Conservation (phyloP, 805 yeast species). For the Dipodascus geniculatus region DNA sequence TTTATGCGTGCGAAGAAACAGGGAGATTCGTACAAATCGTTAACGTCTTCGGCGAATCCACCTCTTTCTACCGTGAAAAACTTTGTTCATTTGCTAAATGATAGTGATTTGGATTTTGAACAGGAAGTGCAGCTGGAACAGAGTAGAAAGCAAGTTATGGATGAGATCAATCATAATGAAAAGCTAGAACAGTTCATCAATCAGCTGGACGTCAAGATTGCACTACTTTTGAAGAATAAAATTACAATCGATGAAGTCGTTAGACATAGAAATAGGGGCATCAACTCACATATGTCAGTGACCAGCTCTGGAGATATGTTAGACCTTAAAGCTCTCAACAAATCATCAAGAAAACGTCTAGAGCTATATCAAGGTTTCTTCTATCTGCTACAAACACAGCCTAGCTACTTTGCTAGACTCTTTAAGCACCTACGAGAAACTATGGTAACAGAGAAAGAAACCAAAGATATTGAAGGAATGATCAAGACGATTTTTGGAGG, state of each 20-base stretch:
- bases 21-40: constrained; percentile 59
- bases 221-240: constrained; percentile 66
- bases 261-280: constrained; percentile 30
- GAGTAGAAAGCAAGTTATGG: constrained; percentile 55
- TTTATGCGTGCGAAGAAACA: constrained; percentile 55
- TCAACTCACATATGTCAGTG: constrained; percentile 9
- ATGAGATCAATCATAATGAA: constrained; percentile 59
- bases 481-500: constrained; percentile 26
- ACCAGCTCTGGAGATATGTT: constrained; percentile 22
- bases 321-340: constrained; percentile 28
- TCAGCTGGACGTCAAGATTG: constrained; percentile 66
- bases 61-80: constrained; percentile 63
- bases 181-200: constrained; percentile 62
- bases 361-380: constrained; percentile 69
- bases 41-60: constrained; percentile 63
- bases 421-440: constrained; percentile 26
- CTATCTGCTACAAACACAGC: constrained; percentile 75
- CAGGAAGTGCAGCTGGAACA: constrained; percentile 62
- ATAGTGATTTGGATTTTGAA: constrained; percentile 59
- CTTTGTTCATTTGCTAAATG: constrained; percentile 66
- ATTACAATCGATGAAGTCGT: constrained; percentile 63
- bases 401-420: constrained; percentile 53
- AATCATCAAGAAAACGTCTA: constrained; percentile 34
- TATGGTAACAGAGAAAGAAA: constrained; percentile 22
- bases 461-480: constrained; percentile 21